phyloP scores from a whole-genome alignment of 169 alveolate genomes.

The Eimeria acervulina region DNA sequence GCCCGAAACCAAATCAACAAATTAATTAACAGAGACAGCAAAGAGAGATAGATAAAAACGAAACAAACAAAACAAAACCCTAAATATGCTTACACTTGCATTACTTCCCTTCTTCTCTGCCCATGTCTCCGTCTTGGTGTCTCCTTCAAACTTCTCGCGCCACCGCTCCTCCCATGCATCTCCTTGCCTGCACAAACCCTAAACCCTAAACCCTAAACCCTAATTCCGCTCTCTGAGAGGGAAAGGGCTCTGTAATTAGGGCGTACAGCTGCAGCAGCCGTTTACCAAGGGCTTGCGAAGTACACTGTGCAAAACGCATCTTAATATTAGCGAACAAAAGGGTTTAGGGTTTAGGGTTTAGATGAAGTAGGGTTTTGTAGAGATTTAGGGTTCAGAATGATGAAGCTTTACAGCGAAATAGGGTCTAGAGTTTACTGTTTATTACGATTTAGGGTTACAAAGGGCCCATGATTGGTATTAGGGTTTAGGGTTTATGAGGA shows the following conservation, averaged over 20 bases:
- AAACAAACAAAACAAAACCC: neutral
- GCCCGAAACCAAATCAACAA: neutral
- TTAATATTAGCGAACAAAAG: neutral
- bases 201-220: slow-evolving; percentile 3
- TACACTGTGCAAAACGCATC: neutral
- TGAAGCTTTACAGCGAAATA: neutral
- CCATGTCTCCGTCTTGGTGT: slow-evolving; percentile 45
- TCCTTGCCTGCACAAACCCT: slow-evolving; percentile 63
- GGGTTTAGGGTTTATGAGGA: too few species aligned
- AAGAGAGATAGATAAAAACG: neutral
- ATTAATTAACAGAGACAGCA: neutral
- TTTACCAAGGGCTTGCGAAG: neutral
- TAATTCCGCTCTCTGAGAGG: neutral
- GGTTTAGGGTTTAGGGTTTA: slow-evolving; percentile 20
- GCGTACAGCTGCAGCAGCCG: neutral
- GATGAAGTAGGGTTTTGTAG: neutral
- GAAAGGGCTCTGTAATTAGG: too few species aligned
- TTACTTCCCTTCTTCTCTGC: slow-evolving; percentile 78
- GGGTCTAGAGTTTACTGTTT: neutral
- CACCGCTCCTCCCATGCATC: slow-evolving; percentile 79
- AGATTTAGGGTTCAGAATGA: neutral
- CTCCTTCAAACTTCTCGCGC: slow-evolving; percentile 62
- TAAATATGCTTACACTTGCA: slow-evolving; percentile 11
- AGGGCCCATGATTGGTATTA: too few species aligned
- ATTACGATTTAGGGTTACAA: too few species aligned